Evolutionary conservation across 208 protist genomes (phyloP).

Genomic region (Trypanosoma melophagium): DNA sequence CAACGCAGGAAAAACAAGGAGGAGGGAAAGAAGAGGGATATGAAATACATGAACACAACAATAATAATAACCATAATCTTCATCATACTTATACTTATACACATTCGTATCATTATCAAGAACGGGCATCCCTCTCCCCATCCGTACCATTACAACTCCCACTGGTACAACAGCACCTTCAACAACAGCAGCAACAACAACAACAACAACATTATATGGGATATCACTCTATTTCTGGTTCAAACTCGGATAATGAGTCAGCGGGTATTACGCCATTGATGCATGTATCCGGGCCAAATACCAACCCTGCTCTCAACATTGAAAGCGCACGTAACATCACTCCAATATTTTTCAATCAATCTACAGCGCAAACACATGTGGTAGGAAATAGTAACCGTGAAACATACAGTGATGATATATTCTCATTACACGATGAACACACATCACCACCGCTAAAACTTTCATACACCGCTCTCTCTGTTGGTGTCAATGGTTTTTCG

Average conservation of each 20-base stretch:
- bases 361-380: not conserved
- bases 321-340: not conserved
- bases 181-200: not conserved
- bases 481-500: not conserved
- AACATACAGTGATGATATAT: not conserved
- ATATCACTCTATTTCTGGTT: not conserved
- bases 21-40: not conserved
- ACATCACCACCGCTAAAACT: not conserved
- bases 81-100: not conserved
- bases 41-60: not conserved
- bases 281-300: not conserved
- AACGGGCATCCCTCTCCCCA: not conserved
- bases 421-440: not conserved
- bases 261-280: conserved; percentile 8
- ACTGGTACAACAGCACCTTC: too few species aligned
- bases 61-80: not conserved
- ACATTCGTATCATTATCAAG: not conserved
- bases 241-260: conserved; percentile 16
- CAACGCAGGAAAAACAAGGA: not conserved
- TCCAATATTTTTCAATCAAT: not conserved
- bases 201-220: not conserved
- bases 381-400: not conserved
- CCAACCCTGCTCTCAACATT: not conserved
- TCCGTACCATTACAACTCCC: not conserved
- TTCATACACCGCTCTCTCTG: not conserved